Percentiles rank a stretch among this genome's conserved stretches.
Conservation (phyloP, 78 protist species). For the Trichosphaerium sp. region DNA sequence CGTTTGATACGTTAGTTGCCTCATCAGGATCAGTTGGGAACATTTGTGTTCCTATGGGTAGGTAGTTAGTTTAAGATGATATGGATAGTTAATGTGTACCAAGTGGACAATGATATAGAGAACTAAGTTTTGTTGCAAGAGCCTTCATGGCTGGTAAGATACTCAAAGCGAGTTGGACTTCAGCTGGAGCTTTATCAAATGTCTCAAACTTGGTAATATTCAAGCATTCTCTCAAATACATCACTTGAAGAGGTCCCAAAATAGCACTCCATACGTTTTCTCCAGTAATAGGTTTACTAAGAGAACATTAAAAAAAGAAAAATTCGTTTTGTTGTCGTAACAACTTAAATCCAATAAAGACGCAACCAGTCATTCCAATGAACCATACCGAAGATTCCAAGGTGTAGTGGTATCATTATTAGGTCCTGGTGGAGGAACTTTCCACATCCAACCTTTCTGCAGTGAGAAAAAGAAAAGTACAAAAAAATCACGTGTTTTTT, state of each 20-base stretch:
- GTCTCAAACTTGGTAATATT: conserved; percentile 2
- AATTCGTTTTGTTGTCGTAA: too few relatives aligned
- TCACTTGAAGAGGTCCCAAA: conserved; percentile 6
- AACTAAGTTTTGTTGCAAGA: not conserved
- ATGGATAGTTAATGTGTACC: too few relatives aligned
- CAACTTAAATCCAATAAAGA: too few relatives aligned
- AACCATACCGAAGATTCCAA: conserved; percentile 12
- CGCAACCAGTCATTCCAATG: conserved; percentile 18
- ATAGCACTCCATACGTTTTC: conserved; percentile 16
- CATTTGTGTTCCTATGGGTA: conserved; percentile 11
- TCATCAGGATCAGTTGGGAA: conserved; percentile 14
- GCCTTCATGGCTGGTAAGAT: conserved; percentile 5
- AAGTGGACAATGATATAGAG: conserved; percentile 13
- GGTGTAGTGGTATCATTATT: conserved; percentile 1
- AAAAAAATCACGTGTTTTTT: too few relatives aligned
- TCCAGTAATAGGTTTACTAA: conserved; percentile 18
- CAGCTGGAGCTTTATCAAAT: not conserved
- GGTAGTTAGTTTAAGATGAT: too few relatives aligned
- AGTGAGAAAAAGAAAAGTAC: too few relatives aligned
- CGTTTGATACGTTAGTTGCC: conserved; percentile 17
- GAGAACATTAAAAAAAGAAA: too few relatives aligned
- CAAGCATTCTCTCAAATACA: not conserved
- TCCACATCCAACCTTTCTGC: too few relatives aligned
- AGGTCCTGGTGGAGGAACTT: conserved; percentile 10
- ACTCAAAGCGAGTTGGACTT: conserved; percentile 7